Conservation (phyloP, 169 alveolate species). For the Ophryocystis elektroscirrha region DNA sequence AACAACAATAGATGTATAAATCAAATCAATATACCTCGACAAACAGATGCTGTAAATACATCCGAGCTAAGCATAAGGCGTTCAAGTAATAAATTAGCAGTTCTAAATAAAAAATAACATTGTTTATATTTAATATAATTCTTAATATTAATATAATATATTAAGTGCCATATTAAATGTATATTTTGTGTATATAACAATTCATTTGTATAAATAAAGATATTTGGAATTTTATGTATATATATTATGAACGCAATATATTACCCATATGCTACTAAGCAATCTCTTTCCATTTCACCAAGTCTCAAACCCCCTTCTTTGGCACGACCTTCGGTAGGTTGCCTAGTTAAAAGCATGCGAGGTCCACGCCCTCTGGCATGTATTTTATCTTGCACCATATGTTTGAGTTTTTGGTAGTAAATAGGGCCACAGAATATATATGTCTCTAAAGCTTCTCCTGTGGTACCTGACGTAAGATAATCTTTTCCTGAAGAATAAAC, state of each 20-base stretch:
- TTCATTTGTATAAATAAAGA: background rate
- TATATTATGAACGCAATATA: background rate
- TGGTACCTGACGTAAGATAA: conserved; percentile 78
- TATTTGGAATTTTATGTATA: background rate
- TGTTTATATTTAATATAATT: background rate
- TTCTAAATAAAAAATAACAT: conserved; percentile 11
- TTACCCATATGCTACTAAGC: conserved; percentile 79
- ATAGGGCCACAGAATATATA: conserved; percentile 93
- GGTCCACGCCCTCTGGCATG: conserved; percentile 99
- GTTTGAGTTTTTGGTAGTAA: conserved; percentile 93
- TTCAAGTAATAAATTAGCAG: conserved; percentile 78
- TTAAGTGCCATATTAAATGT: background rate
- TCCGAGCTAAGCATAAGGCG: conserved; percentile 90
- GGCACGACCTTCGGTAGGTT: conserved; percentile 99
- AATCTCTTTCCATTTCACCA: conserved; percentile 99
- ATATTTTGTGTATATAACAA: background rate
- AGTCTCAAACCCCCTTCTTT: conserved; percentile 95
- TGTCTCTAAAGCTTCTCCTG: conserved; percentile 93
- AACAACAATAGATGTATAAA: background rate
- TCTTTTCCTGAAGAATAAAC: conserved; percentile 53
- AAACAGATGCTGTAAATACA: conserved; percentile 75
- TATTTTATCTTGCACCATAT: conserved; percentile 95
- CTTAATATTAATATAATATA: background rate
- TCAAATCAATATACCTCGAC: conserved; percentile 44
- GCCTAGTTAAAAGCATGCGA: conserved; percentile 80